Base-by-base conservation (phyloP, 2,329 filamentous ascomycete genomes). In the Aspergillus novofumigatus region DNA sequence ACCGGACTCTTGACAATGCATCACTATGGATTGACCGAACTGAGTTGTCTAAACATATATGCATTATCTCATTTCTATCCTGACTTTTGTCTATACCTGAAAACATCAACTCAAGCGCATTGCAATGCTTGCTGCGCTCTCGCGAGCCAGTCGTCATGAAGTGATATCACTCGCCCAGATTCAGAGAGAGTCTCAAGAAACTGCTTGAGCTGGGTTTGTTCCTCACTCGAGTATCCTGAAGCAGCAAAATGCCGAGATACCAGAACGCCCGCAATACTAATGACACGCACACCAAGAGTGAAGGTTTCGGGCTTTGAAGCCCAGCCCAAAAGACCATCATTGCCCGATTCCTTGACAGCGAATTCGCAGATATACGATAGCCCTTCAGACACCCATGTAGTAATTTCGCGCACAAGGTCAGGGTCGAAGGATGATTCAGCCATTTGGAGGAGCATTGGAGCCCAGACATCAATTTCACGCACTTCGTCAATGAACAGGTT, bases 401-500 rank as follows among this genome's bases (percentile, higher is more conserved):
- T 65, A 5, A 74, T 60, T 11, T 66, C 59, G 5, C 53, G 52
- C 10, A 68, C 50, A 8, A 65, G 49, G 9, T 51, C 49, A 4
- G 67, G 57, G 4, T 67, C 56, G 2, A 72, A 65, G 3, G 69
- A 59, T 8, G 50, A 23, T n/a, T 58, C 47, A 3, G 63, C 58
- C 3, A 80, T 56, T 0, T 63, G 58, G 5, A 64, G 59, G 29
- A 89, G 75, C 2, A 84, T 76, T 17, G 71, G 72, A 0, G 81
- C 75, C 91, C 92, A 97, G n/a, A 85, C 71, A 20, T 80, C 75
- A 3, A 86, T 80, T 71, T 97, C 92, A 50, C 86, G 81, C 5
- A 91, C 84, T 64, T 92, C 87, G 70, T 97, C 93, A 51, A 93
- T 79, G 72, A 91, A 97, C n/a, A 97, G 81, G 69, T 99, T 99